A percentile compares a stretch with the other conserved stretches of the same genome.
These are phyloP conservation scores for Celoporthe dispersa DNA, from an alignment of 2,329 filamentous ascomycete species.

Conservation along the genomic window DNA sequence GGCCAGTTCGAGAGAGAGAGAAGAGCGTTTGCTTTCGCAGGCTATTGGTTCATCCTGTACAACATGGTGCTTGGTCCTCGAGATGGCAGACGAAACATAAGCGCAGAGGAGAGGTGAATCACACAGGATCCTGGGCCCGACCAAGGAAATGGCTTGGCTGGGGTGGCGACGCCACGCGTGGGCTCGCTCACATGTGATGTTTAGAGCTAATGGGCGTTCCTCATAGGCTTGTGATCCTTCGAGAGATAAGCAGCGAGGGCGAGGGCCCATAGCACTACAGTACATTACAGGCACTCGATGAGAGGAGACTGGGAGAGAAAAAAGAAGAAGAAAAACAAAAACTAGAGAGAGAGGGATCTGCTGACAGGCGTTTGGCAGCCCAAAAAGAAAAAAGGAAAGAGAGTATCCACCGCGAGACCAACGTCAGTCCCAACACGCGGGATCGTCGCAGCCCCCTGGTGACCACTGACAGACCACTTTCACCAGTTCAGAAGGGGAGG, in stretches of 20 bases:
- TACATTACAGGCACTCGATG: neutral
- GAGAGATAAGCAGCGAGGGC: neutral
- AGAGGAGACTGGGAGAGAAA: too few relatives aligned
- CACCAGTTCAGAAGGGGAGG: neutral
- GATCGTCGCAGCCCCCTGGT: neutral
- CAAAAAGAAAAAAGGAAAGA: neutral
- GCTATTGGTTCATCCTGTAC: neutral
- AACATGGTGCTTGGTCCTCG: neutral
- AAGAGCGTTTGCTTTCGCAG: neutral
- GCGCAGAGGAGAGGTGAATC: neutral
- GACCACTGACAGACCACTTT: neutral
- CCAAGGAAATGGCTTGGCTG: neutral
- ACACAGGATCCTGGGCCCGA: neutral
- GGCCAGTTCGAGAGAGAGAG: neutral
- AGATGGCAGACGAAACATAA: neutral
- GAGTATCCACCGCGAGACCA: neutral
- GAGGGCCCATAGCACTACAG: neutral
- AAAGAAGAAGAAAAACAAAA: neutral
- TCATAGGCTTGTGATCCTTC: neutral
- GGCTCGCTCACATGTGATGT: neutral
- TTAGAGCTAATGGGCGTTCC: neutral
- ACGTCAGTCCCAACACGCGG: neutral
- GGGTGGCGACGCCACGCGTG: neutral
- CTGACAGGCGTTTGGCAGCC: neutral
- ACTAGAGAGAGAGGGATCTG: neutral